Evolutionary conservation across 2,329 filamentous ascomycete genomes (phyloP).

Genomic region (Aspergillus ustus): DNA sequence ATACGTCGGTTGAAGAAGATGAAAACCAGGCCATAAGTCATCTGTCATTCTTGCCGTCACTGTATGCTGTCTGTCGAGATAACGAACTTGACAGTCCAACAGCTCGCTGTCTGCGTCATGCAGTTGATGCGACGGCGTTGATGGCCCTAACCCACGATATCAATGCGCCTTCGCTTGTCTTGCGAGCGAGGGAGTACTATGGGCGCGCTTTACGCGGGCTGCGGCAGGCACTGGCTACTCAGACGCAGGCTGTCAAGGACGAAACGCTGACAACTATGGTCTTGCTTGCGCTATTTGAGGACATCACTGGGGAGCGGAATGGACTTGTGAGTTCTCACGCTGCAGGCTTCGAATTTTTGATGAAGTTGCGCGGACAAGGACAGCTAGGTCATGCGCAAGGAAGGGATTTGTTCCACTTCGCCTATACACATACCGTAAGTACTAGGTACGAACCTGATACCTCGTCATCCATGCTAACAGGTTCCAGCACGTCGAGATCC

Average conservation of each 20-base stretch:
- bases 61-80: constrained; percentile 38
- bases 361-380: constrained; percentile 37
- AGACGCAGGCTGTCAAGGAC: constrained; percentile 37
- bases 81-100: constrained; percentile 22
- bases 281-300: constrained; percentile 44
- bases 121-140: constrained; percentile 42
- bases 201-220: constrained; percentile 38
- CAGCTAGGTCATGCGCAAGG: constrained; percentile 37
- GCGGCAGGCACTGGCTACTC: constrained; percentile 34
- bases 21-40: constrained; percentile 35
- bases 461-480: background rate
- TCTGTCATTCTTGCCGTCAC: constrained; percentile 40
- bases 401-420: constrained; percentile 43
- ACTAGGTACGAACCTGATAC: background rate
- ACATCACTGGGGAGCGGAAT: constrained; percentile 43
- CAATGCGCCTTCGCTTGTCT: constrained; percentile 30
- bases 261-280: constrained; percentile 45
- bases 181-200: constrained; percentile 38
- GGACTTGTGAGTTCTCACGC: constrained; percentile 42
- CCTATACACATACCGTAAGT: constrained; percentile 42
- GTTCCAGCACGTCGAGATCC: constrained; percentile 39
- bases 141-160: constrained; percentile 39
- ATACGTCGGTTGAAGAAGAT: constrained; percentile 32
- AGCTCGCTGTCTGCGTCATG: constrained; percentile 36
- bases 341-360: constrained; percentile 40